These are phyloP conservation scores for Dictyostelium firmibasis DNA, from an alignment of 78 protist genomes.

Conservation along the genomic window DNA sequence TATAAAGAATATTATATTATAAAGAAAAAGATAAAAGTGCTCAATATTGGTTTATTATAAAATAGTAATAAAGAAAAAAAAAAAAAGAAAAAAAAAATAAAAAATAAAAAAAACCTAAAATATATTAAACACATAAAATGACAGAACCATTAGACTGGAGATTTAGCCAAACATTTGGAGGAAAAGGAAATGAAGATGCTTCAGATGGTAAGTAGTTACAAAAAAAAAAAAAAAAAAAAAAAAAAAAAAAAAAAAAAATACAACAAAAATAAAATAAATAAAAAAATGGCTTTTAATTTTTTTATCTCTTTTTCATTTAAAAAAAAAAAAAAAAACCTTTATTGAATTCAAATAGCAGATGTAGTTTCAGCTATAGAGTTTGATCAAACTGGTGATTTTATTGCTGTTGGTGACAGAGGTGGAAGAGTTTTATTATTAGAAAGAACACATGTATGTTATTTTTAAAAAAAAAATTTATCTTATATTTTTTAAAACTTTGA, in stretches of 20 bases:
- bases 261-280: no score
- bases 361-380: slow-evolving; percentile 96
- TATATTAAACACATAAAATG: neutral
- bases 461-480: no score
- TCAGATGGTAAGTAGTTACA: slow-evolving; percentile 50
- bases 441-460: slow-evolving; percentile 22
- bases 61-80: neutral
- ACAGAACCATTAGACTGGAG: slow-evolving; percentile 82
- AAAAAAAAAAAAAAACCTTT: no score
- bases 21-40: no score
- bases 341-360: slow-evolving; percentile 94
- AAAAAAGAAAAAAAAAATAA: neutral
- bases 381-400: slow-evolving; percentile 92
- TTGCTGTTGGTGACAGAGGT: slow-evolving; percentile 98
- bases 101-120: neutral
- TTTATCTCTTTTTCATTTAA: neutral
- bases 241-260: no score
- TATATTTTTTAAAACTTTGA: no score
- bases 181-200: slow-evolving; percentile 70
- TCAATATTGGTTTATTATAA: no score
- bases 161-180: slow-evolving; percentile 84
- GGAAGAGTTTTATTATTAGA: slow-evolving; percentile 94
- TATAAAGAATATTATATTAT: no score
- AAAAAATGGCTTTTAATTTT: neutral
- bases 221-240: neutral